Base-by-base conservation (phyloP, 2,329 filamentous ascomycete genomes). In the Penicillium thymicola region DNA sequence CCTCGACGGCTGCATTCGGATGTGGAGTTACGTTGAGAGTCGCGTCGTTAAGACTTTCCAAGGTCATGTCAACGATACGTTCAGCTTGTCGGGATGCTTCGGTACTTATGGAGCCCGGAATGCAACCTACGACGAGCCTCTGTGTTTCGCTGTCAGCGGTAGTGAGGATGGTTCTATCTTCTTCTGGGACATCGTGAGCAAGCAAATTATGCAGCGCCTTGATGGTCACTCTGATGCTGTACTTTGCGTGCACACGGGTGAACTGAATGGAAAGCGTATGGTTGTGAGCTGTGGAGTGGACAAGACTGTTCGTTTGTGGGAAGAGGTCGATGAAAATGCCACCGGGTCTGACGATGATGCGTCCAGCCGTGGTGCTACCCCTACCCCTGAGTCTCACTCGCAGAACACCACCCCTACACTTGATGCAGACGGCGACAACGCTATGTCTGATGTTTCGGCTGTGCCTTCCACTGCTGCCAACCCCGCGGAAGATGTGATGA, bases 41-140 rank as follows among this genome's bases (percentile, higher is more conserved):
- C 86, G 87, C 28, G 94, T 94, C 65, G 88, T 96, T 68, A 99
- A 99, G 81, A 99, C 94, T 14, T 99, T 97, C 74, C 92, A 97
- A 72, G 94, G 94, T 0, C 94, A 97, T 69, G 77, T 79, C 53
- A 99, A 99, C 72, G 81, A 85, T 53, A 87, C 87, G 59, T 97
- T 89, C 75, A 93, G 90, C 62, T 81, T 97, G n/a, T 85, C 85
- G 3, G 90, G 92, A 4, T 88, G 88, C 40, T 97, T 97, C 69
- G 92, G 90, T 13, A 81, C 84, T 1, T 87, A 88, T 60, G 78
- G 79, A 40, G 65, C 67, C 23, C 60, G 63, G 14, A 67, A 75
- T 57, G 83, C 81, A 0, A 58, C 51, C 23, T 58, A 58, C 34
- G 46, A 54, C 4, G 54, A 60, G 16, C 64, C 64, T 9, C 49